Percentiles rank a stretch among this genome's conserved stretches.
Conservation (phyloP, 192 early-diverging fungal species). For the Entophlyctis helioformis region DNA sequence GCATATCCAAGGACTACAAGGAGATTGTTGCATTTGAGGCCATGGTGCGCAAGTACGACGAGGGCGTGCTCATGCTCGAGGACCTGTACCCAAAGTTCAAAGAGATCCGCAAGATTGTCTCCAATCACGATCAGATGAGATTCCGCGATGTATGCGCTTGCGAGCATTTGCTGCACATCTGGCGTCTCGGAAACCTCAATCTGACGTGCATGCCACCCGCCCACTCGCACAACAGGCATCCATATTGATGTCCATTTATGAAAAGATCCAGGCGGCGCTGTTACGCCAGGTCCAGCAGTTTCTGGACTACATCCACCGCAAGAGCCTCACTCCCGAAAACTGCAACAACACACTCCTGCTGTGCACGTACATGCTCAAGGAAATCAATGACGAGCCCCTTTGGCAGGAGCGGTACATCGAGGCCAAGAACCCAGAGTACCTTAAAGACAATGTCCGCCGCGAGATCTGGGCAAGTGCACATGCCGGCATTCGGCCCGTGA, state of each 20-base stretch:
- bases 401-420: not conserved
- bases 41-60: conserved; percentile 8
- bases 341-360: not conserved
- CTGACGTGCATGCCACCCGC: too few relatives aligned
- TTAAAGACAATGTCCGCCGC: too few relatives aligned
- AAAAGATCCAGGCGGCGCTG: not conserved
- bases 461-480: too few relatives aligned
- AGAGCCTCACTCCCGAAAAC: conserved; percentile 3
- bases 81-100: conserved; percentile 16
- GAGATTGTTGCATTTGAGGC: conserved; percentile 19
- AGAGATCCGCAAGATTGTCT: not conserved
- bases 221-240: too few relatives aligned
- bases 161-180: too few relatives aligned
- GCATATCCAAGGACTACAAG: conserved; percentile 33
- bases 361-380: not conserved
- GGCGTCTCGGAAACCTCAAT: too few relatives aligned
- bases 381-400: conserved; percentile 1
- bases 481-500: too few relatives aligned
- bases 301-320: not conserved
- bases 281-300: conserved; percentile 1
- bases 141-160: conserved; percentile 3
- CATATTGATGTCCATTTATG: not conserved
- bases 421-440: too few relatives aligned
- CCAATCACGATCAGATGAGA: not conserved
- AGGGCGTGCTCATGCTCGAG: conserved; percentile 4